Conservation (phyloP, 2,329 filamentous ascomycete species). For the Xylariales sp. region DNA sequence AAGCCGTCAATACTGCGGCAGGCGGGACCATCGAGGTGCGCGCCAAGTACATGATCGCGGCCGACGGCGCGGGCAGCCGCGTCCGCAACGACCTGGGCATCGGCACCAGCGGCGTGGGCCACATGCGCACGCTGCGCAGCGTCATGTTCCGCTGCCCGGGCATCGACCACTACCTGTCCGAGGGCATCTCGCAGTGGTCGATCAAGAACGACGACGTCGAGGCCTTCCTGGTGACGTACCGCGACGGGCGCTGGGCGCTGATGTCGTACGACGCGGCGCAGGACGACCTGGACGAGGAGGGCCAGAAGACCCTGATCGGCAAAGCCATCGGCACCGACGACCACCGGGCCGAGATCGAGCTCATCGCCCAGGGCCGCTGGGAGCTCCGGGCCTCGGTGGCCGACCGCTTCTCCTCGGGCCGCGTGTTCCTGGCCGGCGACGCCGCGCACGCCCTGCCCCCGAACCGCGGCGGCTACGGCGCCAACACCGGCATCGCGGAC, state of each 20-base stretch:
- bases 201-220: conserved; percentile 23
- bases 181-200: conserved; percentile 27
- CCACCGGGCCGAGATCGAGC: conserved; percentile 25
- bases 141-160: conserved; percentile 28
- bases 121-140: conserved; percentile 26
- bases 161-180: conserved; percentile 18
- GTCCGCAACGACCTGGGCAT: conserved; percentile 23
- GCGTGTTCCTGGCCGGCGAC: conserved; percentile 8
- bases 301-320: conserved; percentile 25
- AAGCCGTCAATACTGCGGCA: conserved; percentile 7
- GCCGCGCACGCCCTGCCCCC: conserved; percentile 4
- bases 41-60: conserved; percentile 31
- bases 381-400: background rate
- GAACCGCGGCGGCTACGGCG: conserved; percentile 3
- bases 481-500: conserved; percentile 46
- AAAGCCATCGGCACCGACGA: conserved; percentile 28
- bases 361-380: conserved; percentile 1
- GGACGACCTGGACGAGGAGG: background rate
- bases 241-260: conserved; percentile 16
- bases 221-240: conserved; percentile 18
- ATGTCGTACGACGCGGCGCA: background rate
- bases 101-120: conserved; percentile 20
- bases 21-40: conserved; percentile 20
- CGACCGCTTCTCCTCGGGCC: background rate
- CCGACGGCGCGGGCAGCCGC: conserved; percentile 27